Conservation (phyloP, 2,329 filamentous ascomycete genomes). For the Hypoxylon rubiginosum region DNA sequence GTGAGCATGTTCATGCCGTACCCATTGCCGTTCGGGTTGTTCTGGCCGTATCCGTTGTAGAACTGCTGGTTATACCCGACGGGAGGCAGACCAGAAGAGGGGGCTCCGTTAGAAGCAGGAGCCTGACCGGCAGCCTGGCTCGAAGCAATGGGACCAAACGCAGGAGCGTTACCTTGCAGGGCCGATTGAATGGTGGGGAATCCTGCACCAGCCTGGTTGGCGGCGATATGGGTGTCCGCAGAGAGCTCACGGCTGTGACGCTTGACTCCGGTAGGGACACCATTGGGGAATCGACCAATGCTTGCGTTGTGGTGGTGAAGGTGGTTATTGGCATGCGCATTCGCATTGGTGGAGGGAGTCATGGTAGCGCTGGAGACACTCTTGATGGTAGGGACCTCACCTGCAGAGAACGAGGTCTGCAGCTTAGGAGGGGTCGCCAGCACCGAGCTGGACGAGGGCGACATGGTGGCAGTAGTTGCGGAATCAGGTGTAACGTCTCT, state of each 20-base stretch:
- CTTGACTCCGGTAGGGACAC: conserved; percentile 68
- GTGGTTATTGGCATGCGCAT: conserved; percentile 73
- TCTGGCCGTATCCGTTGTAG: conserved; percentile 52
- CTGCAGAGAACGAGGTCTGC: conserved; percentile 90
- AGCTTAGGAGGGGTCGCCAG: conserved; percentile 79
- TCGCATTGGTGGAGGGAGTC: conserved; percentile 60
- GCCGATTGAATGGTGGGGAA: conserved; percentile 76
- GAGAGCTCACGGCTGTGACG: conserved; percentile 82
- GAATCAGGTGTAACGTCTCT: conserved; percentile 59
- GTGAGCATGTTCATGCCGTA: conserved; percentile 72
- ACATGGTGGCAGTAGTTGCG: conserved; percentile 55
- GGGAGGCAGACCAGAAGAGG: conserved; percentile 30
- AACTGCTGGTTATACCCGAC: conserved; percentile 37
- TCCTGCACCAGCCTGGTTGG: conserved; percentile 56
- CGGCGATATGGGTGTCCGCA: conserved; percentile 58
- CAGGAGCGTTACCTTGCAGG: conserved; percentile 82
- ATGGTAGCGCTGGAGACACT: conserved; percentile 67
- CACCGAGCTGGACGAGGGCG: conserved; percentile 63
- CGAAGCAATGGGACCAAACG: conserved; percentile 78
- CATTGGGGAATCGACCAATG: conserved; percentile 78
- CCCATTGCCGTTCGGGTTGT: conserved; percentile 49
- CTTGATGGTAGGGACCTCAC: conserved; percentile 89
- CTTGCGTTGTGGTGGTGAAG: conserved; percentile 85
- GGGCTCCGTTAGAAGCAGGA: conserved; percentile 41
- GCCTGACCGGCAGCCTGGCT: conserved; percentile 50